Conservation (phyloP, 2,329 filamentous ascomycete species). For the Alternaria gansuensis region DNA sequence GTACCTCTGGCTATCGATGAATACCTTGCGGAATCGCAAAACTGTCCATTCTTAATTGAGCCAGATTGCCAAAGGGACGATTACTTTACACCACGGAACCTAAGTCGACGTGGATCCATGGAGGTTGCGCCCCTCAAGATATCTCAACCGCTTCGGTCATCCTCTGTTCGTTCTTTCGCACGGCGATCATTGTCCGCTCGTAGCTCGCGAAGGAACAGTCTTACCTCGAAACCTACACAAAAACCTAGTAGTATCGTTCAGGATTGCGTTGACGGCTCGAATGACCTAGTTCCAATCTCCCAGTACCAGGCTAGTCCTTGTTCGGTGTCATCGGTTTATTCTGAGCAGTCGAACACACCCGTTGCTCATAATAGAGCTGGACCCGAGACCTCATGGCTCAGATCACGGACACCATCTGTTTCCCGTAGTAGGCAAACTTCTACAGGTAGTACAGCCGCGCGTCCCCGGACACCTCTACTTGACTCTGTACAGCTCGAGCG, state of each 20-base stretch:
- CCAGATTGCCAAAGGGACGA: conserved; percentile 59
- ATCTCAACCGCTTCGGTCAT: conserved; percentile 40
- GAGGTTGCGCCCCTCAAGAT: conserved; percentile 44
- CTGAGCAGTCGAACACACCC: conserved; percentile 25
- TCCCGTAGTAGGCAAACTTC: conserved; percentile 23
- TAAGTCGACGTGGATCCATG: conserved; percentile 41
- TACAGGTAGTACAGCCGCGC: conserved; percentile 22
- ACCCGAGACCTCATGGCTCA: conserved; percentile 34
- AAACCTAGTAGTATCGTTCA: conserved; percentile 53
- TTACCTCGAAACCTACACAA: conserved; percentile 33
- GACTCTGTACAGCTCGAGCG: conserved; percentile 35
- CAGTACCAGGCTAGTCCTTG: conserved; percentile 8
- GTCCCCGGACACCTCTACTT: conserved; percentile 36
- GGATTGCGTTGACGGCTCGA: conserved; percentile 52
- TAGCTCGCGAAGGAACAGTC: conserved; percentile 42
- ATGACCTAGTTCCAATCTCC: conserved; percentile 28
- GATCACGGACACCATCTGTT: conserved; percentile 27
- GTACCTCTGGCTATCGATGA: conserved; percentile 30
- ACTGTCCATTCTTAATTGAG: conserved; percentile 45
- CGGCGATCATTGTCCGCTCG: conserved; percentile 43
- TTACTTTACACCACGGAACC: conserved; percentile 42
- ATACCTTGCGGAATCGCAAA: conserved; percentile 22
- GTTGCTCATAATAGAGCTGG: conserved; percentile 27
- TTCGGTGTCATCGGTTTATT: conserved; percentile 16
- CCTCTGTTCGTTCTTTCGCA: conserved; percentile 49